A percentile compares a stretch with the other conserved stretches of the same genome.
Evolutionary conservation across 257 asterid genomes (phyloP).

Genomic region (Plantago major): DNA sequence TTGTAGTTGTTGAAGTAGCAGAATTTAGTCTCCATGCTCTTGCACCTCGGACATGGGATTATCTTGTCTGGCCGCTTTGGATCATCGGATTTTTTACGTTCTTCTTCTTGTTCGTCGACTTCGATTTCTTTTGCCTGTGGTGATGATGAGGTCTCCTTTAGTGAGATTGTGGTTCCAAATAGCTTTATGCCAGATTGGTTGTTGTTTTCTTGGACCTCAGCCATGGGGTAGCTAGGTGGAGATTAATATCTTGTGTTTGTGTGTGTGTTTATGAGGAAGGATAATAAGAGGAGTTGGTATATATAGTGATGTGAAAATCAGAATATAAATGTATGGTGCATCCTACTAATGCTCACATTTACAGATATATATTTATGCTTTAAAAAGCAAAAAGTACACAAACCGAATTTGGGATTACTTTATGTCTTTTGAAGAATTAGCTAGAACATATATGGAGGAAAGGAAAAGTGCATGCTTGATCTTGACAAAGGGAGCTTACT

Average conservation of each 20-base stretch:
- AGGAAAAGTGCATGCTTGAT: constrained; percentile 30
- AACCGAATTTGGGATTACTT: constrained; percentile 4
- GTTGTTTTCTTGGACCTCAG: constrained; percentile 34
- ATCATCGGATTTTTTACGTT: constrained; percentile 22
- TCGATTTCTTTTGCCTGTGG: background rate
- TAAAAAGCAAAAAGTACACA: constrained; percentile 9
- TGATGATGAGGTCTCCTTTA: constrained; percentile 29
- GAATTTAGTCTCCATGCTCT: constrained; percentile 90
- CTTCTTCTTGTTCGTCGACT: constrained; percentile 17
- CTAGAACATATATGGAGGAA: background rate
- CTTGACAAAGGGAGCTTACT: constrained; percentile 12
- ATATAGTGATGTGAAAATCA: background rate
- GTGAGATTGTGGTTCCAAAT: constrained; percentile 61
- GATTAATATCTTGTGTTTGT: background rate
- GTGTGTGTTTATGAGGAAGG: constrained; percentile 27
- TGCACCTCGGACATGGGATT: constrained; percentile 86
- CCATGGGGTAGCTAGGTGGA: constrained; percentile 32
- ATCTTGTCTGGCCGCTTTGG: constrained; percentile 71
- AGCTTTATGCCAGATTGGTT: constrained; percentile 61
- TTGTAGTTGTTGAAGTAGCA: constrained; percentile 94
- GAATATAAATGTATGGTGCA: background rate
- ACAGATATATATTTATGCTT: background rate
- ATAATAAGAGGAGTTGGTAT: background rate
- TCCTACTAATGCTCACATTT: background rate
- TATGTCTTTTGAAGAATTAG: constrained; percentile 8